These are phyloP conservation scores for Gymnopilus junonius DNA, from an alignment of 768 basidiomycete species.

Conservation along the genomic window DNA sequence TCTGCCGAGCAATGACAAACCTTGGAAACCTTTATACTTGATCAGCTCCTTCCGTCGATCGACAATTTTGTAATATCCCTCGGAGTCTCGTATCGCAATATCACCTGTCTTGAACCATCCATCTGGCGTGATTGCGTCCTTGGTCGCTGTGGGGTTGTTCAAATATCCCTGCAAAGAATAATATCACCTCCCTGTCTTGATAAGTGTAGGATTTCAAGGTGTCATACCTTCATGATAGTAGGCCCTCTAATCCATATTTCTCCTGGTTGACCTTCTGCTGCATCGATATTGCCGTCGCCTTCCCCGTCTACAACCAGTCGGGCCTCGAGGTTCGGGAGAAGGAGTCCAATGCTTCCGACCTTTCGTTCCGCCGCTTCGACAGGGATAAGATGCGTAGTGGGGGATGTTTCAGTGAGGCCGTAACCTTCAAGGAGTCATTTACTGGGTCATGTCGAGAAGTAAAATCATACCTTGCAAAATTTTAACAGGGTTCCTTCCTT, in stretches of 20 bases:
- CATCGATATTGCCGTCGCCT: conserved; percentile 51
- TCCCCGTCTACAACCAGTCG: conserved; percentile 70
- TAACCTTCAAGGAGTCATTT: conserved; percentile 48
- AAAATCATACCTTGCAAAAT: conserved; percentile 54
- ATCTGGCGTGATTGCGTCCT: conserved; percentile 67
- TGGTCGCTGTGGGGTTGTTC: conserved; percentile 72
- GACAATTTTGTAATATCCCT: conserved; percentile 78
- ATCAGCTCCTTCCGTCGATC: conserved; percentile 78
- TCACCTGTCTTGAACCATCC: conserved; percentile 93
- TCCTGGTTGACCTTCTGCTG: conserved; percentile 60
- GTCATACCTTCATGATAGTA: conserved; percentile 73
- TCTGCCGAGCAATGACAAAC: conserved; percentile 33
- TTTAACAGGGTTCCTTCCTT: conserved; percentile 42
- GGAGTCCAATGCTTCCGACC: conserved; percentile 67
- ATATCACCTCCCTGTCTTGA: not conserved
- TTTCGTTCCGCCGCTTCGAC: conserved; percentile 46
- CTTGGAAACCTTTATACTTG: conserved; percentile 87
- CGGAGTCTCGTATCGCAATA: conserved; percentile 64
- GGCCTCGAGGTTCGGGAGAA: conserved; percentile 79
- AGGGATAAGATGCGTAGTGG: conserved; percentile 64
- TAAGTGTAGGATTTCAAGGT: not conserved
- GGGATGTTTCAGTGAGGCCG: conserved; percentile 85
- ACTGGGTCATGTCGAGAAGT: not conserved
- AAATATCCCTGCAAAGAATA: conserved; percentile 62
- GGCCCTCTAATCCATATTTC: conserved; percentile 86